These are phyloP conservation scores for Puccinia coronata DNA, from an alignment of 1,284 basidiomycete species.

Conservation along the genomic window DNA sequence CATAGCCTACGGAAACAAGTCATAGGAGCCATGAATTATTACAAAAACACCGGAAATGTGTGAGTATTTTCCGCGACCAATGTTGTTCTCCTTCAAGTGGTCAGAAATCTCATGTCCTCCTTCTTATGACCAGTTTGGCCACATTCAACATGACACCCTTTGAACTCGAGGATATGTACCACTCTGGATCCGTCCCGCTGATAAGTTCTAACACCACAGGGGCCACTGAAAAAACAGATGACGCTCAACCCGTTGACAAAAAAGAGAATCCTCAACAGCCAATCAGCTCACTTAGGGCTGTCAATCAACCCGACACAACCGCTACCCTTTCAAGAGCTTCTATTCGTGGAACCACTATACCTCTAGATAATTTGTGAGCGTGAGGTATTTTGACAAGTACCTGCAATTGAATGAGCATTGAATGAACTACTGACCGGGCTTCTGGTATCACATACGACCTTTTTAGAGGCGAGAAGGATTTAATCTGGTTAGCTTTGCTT, in stretches of 20 bases:
- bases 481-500: constrained; percentile 11
- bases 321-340: not conserved
- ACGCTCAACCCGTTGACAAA: not conserved
- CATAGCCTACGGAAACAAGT: constrained; percentile 38
- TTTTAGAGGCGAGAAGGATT: constrained; percentile 35
- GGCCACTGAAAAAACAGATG: not conserved
- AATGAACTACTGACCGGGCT: not conserved
- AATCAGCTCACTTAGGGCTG: constrained; percentile 17
- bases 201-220: not conserved
- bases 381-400: too few relatives aligned
- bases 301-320: not conserved
- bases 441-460: not conserved
- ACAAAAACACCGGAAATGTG: constrained; percentile 46
- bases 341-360: constrained; percentile 5
- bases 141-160: constrained; percentile 42
- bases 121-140: constrained; percentile 14
- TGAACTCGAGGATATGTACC: constrained; percentile 37
- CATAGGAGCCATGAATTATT: constrained; percentile 48
- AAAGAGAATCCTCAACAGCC: not conserved
- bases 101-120: not conserved
- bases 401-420: too few relatives aligned
- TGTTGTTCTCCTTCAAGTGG: too few relatives aligned
- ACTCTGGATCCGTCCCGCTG: constrained; percentile 32
- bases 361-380: constrained; percentile 39
- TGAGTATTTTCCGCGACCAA: not conserved